Conservation (phyloP, 1,284 basidiomycete species). For the Schizopora paradoxa region DNA sequence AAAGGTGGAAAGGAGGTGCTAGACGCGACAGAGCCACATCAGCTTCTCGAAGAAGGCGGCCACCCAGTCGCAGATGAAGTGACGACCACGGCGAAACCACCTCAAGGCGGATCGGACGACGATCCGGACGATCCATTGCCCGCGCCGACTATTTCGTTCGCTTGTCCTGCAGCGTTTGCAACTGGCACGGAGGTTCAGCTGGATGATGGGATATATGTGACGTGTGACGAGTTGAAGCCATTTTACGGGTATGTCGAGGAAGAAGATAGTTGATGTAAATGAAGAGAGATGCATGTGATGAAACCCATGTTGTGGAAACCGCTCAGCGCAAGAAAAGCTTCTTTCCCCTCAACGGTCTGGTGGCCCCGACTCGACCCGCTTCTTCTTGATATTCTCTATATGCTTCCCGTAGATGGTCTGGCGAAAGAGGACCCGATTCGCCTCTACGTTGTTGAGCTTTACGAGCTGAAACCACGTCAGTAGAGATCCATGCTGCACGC, state of each 20-base stretch:
- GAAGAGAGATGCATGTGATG: background rate
- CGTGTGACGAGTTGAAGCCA: constrained; percentile 39
- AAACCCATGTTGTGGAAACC: background rate
- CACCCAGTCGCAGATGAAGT: constrained; percentile 2
- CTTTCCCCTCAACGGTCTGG: constrained; percentile 59
- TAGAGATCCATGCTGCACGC: background rate
- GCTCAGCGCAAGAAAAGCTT: constrained; percentile 56
- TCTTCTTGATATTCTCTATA: constrained; percentile 80
- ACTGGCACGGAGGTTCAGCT: constrained; percentile 35
- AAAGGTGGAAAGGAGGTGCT: constrained; percentile 4
- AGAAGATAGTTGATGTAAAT: background rate
- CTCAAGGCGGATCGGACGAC: background rate
- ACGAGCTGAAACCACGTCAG: constrained; percentile 47
- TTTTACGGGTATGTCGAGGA: constrained; percentile 30
- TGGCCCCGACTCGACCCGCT: constrained; percentile 72
- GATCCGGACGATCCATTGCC: constrained; percentile 6
- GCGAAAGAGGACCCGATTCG: constrained; percentile 74
- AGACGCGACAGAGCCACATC: background rate
- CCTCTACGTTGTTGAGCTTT: constrained; percentile 67
- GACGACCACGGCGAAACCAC: background rate
- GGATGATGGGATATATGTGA: constrained; percentile 44
- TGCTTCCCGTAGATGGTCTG: constrained; percentile 84
- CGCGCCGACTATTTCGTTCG: constrained; percentile 26
- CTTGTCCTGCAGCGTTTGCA: constrained; percentile 40
- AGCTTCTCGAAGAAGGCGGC: background rate